Conservation (phyloP, 1,284 basidiomycete genomes). For the Thecaphora thlaspeos region DNA sequence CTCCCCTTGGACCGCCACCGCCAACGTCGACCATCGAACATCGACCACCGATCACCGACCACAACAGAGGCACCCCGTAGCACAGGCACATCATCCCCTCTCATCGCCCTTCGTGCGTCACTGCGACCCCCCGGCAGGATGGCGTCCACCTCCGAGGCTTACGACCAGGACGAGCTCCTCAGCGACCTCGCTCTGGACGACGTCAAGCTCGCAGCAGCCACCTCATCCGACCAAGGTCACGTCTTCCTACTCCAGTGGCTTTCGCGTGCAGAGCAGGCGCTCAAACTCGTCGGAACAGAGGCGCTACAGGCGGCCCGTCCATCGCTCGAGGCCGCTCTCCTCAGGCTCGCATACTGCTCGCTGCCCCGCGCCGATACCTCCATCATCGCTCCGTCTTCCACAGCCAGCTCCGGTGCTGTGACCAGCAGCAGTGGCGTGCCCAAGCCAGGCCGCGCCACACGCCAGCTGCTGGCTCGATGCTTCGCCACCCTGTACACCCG, state of each 20-base stretch:
- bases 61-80: too few species aligned
- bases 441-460: slow-evolving; percentile 75
- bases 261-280: slow-evolving; percentile 66
- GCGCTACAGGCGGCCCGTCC: slow-evolving; percentile 67
- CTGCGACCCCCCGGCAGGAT: slow-evolving; percentile 6
- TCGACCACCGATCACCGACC: too few species aligned
- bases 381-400: neutral
- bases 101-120: too few species aligned
- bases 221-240: slow-evolving; percentile 73
- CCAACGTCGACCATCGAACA: too few species aligned
- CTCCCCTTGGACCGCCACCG: too few species aligned
- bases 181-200: slow-evolving; percentile 32
- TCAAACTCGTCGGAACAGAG: slow-evolving; percentile 59
- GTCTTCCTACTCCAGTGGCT: slow-evolving; percentile 81
- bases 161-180: slow-evolving; percentile 3
- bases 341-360: slow-evolving; percentile 63
- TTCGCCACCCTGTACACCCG: slow-evolving; percentile 74
- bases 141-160: slow-evolving; percentile 6
- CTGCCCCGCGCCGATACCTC: neutral
- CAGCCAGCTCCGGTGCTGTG: neutral
- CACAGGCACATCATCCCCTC: too few species aligned
- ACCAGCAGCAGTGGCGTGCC: slow-evolving; percentile 23
- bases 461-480: slow-evolving; percentile 76
- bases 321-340: slow-evolving; percentile 66
- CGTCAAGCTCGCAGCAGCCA: slow-evolving; percentile 37